Base-by-base conservation (phyloP, 345 rosid species). In the Eucalyptus virginea region DNA sequence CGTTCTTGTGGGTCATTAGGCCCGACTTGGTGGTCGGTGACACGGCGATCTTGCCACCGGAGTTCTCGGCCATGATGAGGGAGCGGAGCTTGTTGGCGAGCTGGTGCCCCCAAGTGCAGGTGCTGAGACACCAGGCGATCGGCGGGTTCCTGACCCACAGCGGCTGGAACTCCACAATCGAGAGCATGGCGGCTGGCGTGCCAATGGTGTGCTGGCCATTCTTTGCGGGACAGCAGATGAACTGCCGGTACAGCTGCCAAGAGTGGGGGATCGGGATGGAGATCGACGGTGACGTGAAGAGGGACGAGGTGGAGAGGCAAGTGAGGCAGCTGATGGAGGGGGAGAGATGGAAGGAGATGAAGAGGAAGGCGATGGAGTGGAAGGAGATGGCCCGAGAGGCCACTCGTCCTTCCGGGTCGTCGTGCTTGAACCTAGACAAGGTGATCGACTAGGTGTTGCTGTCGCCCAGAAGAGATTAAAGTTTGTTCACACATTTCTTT, bases 161-260 rank as follows among this genome's bases (percentile, higher is more conserved):
- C 28, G 96, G 96, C 5, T 95, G 97, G 97, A 95, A 95, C 83
- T 95, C 97, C 5, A 94, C 91, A 8, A 9, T 94, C 7, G 96
- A 95, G 89, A 94, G 96, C 42, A 88, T 95, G 3, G 67, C 88
- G 1, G 18, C 89, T 0, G 96, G 96, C 16, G 93, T 95, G 87
- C 96, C 97, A 2, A 90, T 95, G 96, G 60, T 91, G 26, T 94
- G 95, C 80, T 95, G 96, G 95, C 95, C 97, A 5, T 95, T 95
- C 89, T 95, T 95, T 34, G 94, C 95, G 0, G 97, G 95, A 77
- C 97, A 95, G 37, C 96, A 90, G 48, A 95, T 91, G 2, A 95
- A 95, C 77, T 94, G 96, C 60, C 54, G 93, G 87, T 95, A 47
- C 60, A 81, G 88, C 45, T 90, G 95, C 49, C 88, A 28, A 2